Conservation (phyloP, 2,329 filamentous ascomycete genomes). For the Beauveria varroae region DNA sequence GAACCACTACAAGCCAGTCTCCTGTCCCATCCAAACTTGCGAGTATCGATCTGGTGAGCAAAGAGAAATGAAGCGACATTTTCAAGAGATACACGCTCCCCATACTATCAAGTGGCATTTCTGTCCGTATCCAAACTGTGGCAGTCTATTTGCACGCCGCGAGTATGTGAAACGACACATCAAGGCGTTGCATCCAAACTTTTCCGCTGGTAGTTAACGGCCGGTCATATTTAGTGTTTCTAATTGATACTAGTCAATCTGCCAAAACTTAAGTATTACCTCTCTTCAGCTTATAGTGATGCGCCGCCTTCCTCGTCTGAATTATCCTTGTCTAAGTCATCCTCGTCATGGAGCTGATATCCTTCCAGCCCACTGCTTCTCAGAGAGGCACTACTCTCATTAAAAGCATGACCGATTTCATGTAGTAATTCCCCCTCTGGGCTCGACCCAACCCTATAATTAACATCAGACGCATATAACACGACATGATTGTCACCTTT, state of each 20-base stretch:
- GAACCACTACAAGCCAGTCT: neutral
- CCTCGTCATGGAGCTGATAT: too few species aligned
- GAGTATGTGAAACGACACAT: neutral
- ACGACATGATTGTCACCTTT: neutral
- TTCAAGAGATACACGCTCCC: neutral
- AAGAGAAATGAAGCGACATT: conserved; percentile 7
- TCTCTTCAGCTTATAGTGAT: neutral
- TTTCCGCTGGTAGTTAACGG: neutral
- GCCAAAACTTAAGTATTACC: neutral
- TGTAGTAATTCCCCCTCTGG: neutral
- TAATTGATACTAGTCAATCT: neutral
- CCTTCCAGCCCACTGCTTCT: too few species aligned
- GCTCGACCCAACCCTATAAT: neutral
- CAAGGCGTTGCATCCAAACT: neutral
- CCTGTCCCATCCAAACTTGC: neutral
- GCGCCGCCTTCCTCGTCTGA: conserved; percentile 1
- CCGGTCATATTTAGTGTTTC: neutral
- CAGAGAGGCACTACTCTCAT: neutral
- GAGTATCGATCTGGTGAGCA: neutral
- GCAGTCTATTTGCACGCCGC: neutral
- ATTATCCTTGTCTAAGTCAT: neutral
- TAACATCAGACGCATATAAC: neutral
- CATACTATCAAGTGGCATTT: neutral
- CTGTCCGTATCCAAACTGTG: neutral
- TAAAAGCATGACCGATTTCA: neutral